A percentile compares a stretch with the other conserved stretches of the same genome.
Conservation (phyloP, 1,284 basidiomycete genomes). For the Puccinia polysora region DNA sequence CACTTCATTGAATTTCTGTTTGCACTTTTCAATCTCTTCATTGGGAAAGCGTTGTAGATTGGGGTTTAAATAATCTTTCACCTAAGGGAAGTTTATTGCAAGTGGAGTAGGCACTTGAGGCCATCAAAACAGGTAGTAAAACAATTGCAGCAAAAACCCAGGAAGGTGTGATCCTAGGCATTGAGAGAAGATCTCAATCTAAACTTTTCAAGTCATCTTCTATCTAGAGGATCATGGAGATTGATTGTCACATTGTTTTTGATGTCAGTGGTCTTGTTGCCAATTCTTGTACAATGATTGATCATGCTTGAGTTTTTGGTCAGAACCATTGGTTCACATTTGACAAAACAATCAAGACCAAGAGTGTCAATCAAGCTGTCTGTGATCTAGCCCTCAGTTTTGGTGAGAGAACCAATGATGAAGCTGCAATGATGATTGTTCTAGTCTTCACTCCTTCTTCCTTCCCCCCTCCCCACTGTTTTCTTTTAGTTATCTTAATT, state of each 20-base stretch:
- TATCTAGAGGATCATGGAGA: constrained; percentile 99
- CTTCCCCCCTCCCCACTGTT: background rate
- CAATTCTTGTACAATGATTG: constrained; percentile 98
- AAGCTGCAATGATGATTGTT: constrained; percentile 88
- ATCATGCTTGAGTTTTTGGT: constrained; percentile 94
- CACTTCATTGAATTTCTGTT: too few species aligned
- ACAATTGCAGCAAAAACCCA: constrained; percentile 72
- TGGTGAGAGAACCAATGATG: constrained; percentile 82
- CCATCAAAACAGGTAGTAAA: constrained; percentile 97
- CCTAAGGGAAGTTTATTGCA: constrained; percentile 92
- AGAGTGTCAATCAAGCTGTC: constrained; percentile 94
- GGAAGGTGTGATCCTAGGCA: constrained; percentile 85
- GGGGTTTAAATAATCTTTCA: constrained; percentile 98
- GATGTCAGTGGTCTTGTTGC: constrained; percentile 98
- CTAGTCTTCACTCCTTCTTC: constrained; percentile 1
- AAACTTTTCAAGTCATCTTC: constrained; percentile 89
- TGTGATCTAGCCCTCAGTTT: constrained; percentile 96
- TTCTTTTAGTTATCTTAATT: background rate
- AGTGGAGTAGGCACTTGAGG: constrained; percentile 99
- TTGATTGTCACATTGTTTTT: constrained; percentile 90
- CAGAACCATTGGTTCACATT: constrained; percentile 97
- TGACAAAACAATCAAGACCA: constrained; percentile 93
- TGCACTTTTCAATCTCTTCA: background rate
- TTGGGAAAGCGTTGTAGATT: constrained; percentile 60
- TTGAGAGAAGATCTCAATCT: constrained; percentile 98